A percentile compares a stretch with the other conserved stretches of the same genome.
Conservation (phyloP, 1,139 yeast genomes). For the Debaryomyces singareniensis region DNA sequence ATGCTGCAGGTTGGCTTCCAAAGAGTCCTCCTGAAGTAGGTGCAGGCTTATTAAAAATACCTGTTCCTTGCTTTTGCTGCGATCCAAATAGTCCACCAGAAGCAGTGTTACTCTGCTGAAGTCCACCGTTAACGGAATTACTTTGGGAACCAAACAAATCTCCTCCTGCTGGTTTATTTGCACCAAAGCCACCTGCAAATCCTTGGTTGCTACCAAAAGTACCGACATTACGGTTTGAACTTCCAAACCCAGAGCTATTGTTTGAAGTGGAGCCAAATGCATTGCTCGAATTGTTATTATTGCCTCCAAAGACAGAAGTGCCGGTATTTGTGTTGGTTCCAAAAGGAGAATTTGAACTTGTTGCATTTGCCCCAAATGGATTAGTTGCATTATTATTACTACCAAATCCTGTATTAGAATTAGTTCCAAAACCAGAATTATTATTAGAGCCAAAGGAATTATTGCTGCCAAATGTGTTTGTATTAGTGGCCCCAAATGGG, state of each 20-base stretch:
- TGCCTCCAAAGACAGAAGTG: too few species aligned
- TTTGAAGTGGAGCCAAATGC: conserved; percentile 8
- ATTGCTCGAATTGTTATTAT: conserved; percentile 5
- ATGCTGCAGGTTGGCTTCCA: conserved; percentile 19
- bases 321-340: conserved; percentile 13
- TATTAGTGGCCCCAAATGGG: conserved; percentile 17
- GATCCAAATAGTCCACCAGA: conserved; percentile 13
- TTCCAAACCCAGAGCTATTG: conserved; percentile 2
- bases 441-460: conserved; percentile 15
- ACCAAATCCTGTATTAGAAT: conserved; percentile 6
- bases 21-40: conserved; percentile 22
- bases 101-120: conserved; percentile 5
- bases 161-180: conserved; percentile 11
- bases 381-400: too few species aligned
- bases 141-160: conserved; percentile 17
- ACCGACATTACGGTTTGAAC: conserved; percentile 2
- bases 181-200: conserved; percentile 6
- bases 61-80: conserved; percentile 9
- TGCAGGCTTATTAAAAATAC: conserved; percentile 12
- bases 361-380: not conserved
- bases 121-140: conserved; percentile 4
- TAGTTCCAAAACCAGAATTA: conserved; percentile 14
- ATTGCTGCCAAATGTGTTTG: conserved; percentile 10
- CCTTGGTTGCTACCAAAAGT: conserved; percentile 9
- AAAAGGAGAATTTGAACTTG: conserved; percentile 16